phyloP scores from a whole-genome alignment of 345 rosid species.

The Microthlaspi erraticum region DNA sequence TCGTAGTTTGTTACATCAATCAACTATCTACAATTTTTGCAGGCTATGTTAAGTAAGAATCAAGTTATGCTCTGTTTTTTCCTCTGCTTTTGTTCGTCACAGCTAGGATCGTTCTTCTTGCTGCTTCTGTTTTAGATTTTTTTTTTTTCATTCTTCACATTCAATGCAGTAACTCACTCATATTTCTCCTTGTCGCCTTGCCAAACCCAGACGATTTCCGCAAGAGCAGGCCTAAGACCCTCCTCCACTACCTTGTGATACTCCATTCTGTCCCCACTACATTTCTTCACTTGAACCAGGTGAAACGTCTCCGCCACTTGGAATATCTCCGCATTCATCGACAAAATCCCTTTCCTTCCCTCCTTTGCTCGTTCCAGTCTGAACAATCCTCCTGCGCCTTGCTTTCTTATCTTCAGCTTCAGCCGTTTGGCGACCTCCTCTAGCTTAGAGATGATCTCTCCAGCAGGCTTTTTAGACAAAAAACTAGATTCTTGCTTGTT shows the following conservation, averaged over 20 bases:
- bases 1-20: slow-evolving; percentile 27
- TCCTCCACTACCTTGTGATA: slow-evolving; percentile 68
- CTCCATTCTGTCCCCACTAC: slow-evolving; percentile 74
- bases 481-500: slow-evolving; percentile 62
- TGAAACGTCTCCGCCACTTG: slow-evolving; percentile 66
- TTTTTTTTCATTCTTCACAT: slow-evolving; percentile 15
- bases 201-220: slow-evolving; percentile 84
- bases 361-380: slow-evolving; percentile 65
- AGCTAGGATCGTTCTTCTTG: slow-evolving; percentile 3
- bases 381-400: slow-evolving; percentile 76
- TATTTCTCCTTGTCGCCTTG: slow-evolving; percentile 59
- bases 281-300: slow-evolving; percentile 74
- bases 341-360: slow-evolving; percentile 68
- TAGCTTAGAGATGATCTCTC: slow-evolving; percentile 65
- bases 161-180: background rate
- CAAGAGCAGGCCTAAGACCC: slow-evolving; percentile 66
- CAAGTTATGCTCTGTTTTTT: background rate
- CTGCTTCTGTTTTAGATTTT: slow-evolving; percentile 16
- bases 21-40: slow-evolving; percentile 16
- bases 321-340: slow-evolving; percentile 76
- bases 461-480: slow-evolving; percentile 61
- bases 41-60: slow-evolving; percentile 21
- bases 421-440: slow-evolving; percentile 58
- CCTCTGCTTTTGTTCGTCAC: slow-evolving; percentile 17
- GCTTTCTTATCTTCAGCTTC: slow-evolving; percentile 66